phyloP scores from a whole-genome alignment of 768 basidiomycete genomes.

The Podaxis mareebaensis region DNA sequence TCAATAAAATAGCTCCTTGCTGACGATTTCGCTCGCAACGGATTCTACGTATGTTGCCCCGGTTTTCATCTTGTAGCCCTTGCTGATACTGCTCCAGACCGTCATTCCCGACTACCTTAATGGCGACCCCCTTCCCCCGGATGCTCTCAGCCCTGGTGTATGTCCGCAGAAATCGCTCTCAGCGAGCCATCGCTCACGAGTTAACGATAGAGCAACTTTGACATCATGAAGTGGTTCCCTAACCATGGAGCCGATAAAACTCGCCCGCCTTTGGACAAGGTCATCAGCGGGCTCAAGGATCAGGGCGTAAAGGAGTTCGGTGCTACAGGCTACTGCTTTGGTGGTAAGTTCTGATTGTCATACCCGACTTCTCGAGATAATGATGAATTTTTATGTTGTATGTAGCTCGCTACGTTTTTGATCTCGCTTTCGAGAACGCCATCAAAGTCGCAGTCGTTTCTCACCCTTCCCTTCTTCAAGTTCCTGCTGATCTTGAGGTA shows the following conservation, averaged over 20 bases:
- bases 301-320: conserved; percentile 59
- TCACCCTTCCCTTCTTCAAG: conserved; percentile 64
- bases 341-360: conserved; percentile 39
- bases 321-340: conserved; percentile 71
- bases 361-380: too few relatives aligned
- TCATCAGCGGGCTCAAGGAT: conserved; percentile 56
- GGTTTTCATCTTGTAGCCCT: neutral
- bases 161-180: neutral
- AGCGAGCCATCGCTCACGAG: neutral
- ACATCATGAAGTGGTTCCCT: conserved; percentile 43
- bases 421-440: conserved; percentile 58
- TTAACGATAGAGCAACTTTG: conserved; percentile 30
- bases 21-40: conserved; percentile 46
- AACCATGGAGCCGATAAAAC: conserved; percentile 41
- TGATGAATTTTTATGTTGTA: neutral
- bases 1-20: conserved; percentile 33
- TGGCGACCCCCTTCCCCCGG: conserved; percentile 11
- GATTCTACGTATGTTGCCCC: conserved; percentile 36
- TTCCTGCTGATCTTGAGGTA: conserved; percentile 66
- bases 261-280: conserved; percentile 54
- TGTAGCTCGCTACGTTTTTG: conserved; percentile 56
- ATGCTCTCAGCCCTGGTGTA: conserved; percentile 13
- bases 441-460: conserved; percentile 49
- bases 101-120: conserved; percentile 17
- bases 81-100: neutral